Evolutionary conservation across 2,329 filamentous ascomycete species (phyloP), one percentile per base, ranked within the genome.

Genomic region (Atkinsonella hypoxylon): DNA sequence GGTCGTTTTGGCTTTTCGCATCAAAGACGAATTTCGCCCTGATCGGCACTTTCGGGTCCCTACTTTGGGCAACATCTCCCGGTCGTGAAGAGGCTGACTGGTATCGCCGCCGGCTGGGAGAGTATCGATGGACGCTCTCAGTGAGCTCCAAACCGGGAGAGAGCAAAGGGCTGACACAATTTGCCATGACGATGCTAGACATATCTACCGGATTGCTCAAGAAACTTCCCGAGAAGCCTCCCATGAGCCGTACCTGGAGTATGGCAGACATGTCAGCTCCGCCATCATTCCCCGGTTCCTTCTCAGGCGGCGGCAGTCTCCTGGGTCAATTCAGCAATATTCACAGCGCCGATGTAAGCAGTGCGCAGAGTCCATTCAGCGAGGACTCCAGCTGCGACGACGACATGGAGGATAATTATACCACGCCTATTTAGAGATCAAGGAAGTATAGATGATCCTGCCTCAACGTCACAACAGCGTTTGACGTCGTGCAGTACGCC

Each of bases 101-200:
- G 76, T 98, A 97, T 68, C 82, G 87, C 38, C 78, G 87, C 12
- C 76, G 91, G 1, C 70, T 97, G 20, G 83, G 82, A 53, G 91
- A 98, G 68, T 97, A 96, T 63, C 80, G 89, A 47, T 98, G 91
- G 91, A 96, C 91, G 10, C 73, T 97, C 50, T 85, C 85, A 9
- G 90, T 97, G 45, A 90, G 85, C 66, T 83, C 81, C 43, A 88
- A 89, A 64, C 82, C 85, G 0, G 76, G 77, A 2, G 77, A 78
- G 58, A 75, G 73, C 50, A 75, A 70, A 45, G 73, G 75, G 1
- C 61, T 83, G 49, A 83, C 81, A 0, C 76, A 79, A 54, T 88
- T 87, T 58, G 85, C 85, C n/a, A 83, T 89, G 71, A 82, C 82
- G 2, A 87, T 87, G 75, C 70, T 89, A 42, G 85, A 89, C 61